phyloP scores from a whole-genome alignment of 2,329 filamentous ascomycete species.

The Epichloe gansuensis region DNA sequence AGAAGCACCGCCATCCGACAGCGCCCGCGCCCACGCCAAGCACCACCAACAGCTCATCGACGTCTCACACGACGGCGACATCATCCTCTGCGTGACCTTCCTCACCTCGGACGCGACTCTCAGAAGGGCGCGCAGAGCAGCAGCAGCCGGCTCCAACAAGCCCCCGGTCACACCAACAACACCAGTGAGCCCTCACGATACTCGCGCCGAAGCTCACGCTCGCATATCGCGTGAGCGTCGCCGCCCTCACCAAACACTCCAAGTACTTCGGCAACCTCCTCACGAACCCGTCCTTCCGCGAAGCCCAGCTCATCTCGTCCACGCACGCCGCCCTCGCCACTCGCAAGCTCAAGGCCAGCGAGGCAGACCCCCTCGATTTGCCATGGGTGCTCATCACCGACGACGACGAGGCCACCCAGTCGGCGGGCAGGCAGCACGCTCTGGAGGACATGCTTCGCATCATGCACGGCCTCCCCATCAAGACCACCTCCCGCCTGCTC shows the following conservation, averaged over 20 bases:
- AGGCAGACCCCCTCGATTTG: conserved; percentile 39
- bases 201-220: conserved; percentile 27
- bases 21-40: neutral
- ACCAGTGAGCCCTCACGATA: conserved; percentile 9
- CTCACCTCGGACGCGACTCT: conserved; percentile 43
- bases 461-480: conserved; percentile 43
- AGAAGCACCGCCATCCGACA: conserved; percentile 2
- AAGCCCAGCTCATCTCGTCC: conserved; percentile 43
- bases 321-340: conserved; percentile 38
- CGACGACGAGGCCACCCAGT: conserved; percentile 54
- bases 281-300: conserved; percentile 48
- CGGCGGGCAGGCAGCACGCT: conserved; percentile 46
- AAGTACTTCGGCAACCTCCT: conserved; percentile 60
- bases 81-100: conserved; percentile 56
- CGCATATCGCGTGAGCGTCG: conserved; percentile 49
- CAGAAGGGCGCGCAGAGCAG: conserved; percentile 30
- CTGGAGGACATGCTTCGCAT: conserved; percentile 57
- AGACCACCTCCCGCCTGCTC: conserved; percentile 27
- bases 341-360: conserved; percentile 33
- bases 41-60: conserved; percentile 25
- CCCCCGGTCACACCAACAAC: conserved; percentile 6
- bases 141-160: conserved; percentile 21
- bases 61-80: conserved; percentile 47
- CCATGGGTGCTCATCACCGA: conserved; percentile 53
- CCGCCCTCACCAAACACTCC: conserved; percentile 46